These are phyloP conservation scores for Syncephalis plumigaleata DNA, from an alignment of 371 early-diverging fungal species.

Conservation along the genomic window DNA sequence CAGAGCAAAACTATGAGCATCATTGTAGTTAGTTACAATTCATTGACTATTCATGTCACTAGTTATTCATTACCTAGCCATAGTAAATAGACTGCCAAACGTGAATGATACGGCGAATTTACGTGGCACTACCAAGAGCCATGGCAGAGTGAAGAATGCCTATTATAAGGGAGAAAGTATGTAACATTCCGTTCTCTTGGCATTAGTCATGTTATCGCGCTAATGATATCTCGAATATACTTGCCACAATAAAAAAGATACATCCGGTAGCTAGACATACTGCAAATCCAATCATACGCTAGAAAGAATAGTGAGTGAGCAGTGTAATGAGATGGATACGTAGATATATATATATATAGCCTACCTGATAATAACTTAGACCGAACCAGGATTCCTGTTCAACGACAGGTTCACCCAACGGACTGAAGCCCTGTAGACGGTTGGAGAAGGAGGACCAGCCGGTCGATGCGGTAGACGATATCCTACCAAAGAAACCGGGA, in stretches of 20 bases:
- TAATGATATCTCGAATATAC: background rate
- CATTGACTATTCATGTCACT: background rate
- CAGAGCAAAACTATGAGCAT: slow-evolving; percentile 19
- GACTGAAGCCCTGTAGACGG: no score
- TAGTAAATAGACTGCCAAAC: background rate
- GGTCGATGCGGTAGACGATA: no score
- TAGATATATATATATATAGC: background rate
- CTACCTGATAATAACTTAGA: background rate
- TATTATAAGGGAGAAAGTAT: background rate
- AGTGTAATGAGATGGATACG: background rate
- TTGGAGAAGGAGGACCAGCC: no score
- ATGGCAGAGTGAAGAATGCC: slow-evolving; percentile 1
- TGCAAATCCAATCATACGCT: background rate
- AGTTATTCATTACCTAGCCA: background rate
- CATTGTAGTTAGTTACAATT: background rate
- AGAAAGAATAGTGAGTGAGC: background rate
- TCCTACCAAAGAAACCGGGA: no score
- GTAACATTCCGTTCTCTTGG: no score
- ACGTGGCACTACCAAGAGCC: background rate
- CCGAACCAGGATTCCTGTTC: background rate
- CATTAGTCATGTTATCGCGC: no score
- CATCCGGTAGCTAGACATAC: background rate
- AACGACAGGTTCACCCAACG: no score
- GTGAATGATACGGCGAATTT: slow-evolving; percentile 1
- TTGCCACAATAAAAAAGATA: background rate